Conservation (phyloP, 352 stramenopile species). For the Phytophthora sansomeana region DNA sequence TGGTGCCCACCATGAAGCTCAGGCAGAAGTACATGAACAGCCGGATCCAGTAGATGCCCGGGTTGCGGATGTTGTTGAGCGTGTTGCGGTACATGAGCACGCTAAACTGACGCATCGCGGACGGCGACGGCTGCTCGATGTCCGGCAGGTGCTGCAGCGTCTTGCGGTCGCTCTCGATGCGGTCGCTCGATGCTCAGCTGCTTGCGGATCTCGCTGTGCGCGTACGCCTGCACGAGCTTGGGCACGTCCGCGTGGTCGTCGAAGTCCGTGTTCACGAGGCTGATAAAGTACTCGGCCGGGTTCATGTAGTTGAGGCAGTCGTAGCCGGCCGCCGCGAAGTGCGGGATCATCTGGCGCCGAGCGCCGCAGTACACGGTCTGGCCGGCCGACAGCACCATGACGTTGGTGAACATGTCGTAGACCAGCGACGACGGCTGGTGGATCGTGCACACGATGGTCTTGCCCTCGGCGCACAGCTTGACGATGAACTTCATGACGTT, state of each 20-base stretch:
- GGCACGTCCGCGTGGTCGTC: slow-evolving; percentile 46
- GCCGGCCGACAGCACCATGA: slow-evolving; percentile 68
- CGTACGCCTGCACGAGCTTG: slow-evolving; percentile 34
- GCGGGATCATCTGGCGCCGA: slow-evolving; percentile 44
- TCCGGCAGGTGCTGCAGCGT: slow-evolving; percentile 30
- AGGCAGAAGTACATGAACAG: slow-evolving; percentile 79
- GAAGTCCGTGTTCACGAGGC: slow-evolving; percentile 67
- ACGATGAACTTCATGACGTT: slow-evolving; percentile 58
- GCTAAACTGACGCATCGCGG: slow-evolving; percentile 44
- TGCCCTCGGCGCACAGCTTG: slow-evolving; percentile 45
- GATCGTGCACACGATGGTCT: slow-evolving; percentile 70
- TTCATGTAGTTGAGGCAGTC: slow-evolving; percentile 58
- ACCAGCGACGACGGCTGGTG: slow-evolving; percentile 74
- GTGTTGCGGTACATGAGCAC: slow-evolving; percentile 64
- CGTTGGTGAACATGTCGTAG: slow-evolving; percentile 68
- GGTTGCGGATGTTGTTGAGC: slow-evolving; percentile 73
- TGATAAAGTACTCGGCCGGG: slow-evolving; percentile 63
- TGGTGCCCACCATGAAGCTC: slow-evolving; percentile 73
- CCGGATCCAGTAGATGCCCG: slow-evolving; percentile 74
- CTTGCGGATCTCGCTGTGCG: slow-evolving; percentile 21
- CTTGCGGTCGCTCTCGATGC: slow-evolving; percentile 16
- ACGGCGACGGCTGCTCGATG: slow-evolving; percentile 32
- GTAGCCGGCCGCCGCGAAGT: slow-evolving; percentile 47
- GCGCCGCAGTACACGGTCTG: slow-evolving; percentile 83
- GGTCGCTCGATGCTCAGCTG: slow-evolving; percentile 6